phyloP scores from a whole-genome alignment of 768 basidiomycete genomes.

The Termitomyces sp. region DNA sequence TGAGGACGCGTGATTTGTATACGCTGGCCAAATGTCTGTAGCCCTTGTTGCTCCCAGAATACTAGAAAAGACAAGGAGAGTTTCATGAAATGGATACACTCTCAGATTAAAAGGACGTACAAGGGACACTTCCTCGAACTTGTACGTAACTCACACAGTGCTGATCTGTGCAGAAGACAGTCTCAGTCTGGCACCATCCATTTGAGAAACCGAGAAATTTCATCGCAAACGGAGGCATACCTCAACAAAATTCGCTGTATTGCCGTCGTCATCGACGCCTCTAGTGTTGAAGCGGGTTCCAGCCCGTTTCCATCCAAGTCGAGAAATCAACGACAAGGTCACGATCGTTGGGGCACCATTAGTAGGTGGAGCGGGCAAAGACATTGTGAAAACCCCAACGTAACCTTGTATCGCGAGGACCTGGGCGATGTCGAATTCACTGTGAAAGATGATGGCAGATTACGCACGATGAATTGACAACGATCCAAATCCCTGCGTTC shows the following conservation, averaged over 20 bases:
- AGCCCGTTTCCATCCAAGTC: conserved; percentile 91
- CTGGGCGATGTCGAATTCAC: conserved; percentile 29
- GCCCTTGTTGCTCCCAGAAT: conserved; percentile 98
- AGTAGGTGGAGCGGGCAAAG: conserved; percentile 69
- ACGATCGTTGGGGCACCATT: conserved; percentile 68
- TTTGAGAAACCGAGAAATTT: conserved; percentile 9
- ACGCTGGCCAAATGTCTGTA: conserved; percentile 90
- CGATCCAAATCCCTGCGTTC: conserved; percentile 74
- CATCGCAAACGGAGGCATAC: conserved; percentile 30
- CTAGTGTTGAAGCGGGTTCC: conserved; percentile 97
- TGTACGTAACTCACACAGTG: conserved; percentile 91
- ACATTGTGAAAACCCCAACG: conserved; percentile 77
- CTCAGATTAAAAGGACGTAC: conserved; percentile 45
- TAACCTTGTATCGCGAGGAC: conserved; percentile 93
- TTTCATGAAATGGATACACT: conserved; percentile 10
- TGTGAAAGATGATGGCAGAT: conserved; percentile 2
- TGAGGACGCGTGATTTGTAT: conserved; percentile 95
- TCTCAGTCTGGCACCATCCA: conserved; percentile 65
- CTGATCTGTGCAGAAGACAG: conserved; percentile 80
- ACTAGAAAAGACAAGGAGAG: conserved; percentile 40
- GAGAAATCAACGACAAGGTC: conserved; percentile 76
- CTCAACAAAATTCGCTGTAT: conserved; percentile 96
- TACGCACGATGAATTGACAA: conserved; percentile 79
- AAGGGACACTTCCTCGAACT: conserved; percentile 91
- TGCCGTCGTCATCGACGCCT: conserved; percentile 93